These are phyloP conservation scores for Adiantum capillusveneris DNA, from an alignment of 75 land plant genomes.

Conservation along the genomic window DNA sequence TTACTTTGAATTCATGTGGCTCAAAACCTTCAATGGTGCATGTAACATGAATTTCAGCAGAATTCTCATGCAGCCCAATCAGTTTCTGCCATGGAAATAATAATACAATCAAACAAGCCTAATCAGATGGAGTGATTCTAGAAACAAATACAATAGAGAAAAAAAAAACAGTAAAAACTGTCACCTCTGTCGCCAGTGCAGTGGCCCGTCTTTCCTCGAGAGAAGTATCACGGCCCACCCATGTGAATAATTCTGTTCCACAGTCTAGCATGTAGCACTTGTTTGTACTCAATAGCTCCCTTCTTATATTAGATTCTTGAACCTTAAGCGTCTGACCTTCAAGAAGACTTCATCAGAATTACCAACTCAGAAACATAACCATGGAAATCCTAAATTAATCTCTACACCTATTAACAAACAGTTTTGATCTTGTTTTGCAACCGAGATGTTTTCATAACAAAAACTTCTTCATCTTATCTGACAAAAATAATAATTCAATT, in stretches of 20 bases:
- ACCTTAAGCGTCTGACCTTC: constrained; percentile 9
- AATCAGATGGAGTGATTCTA: too few relatives aligned
- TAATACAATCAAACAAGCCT: background rate
- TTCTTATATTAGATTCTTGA: constrained; percentile 15
- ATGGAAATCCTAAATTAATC: too few relatives aligned
- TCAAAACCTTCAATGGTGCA: constrained; percentile 59
- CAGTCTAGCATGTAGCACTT: constrained; percentile 72
- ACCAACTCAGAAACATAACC: background rate
- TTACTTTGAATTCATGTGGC: constrained; percentile 37
- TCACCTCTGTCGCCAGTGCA: constrained; percentile 44
- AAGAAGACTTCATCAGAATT: constrained; percentile 7
- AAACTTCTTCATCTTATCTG: too few relatives aligned
- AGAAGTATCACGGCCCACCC: constrained; percentile 61
- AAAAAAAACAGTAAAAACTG: too few relatives aligned
- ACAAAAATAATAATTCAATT: too few relatives aligned
- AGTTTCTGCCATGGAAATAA: constrained; percentile 28
- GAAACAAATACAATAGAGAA: too few relatives aligned
- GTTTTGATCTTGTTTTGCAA: too few relatives aligned
- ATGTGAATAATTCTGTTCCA: constrained; percentile 40
- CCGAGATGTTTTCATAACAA: too few relatives aligned
- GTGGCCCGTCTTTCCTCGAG: constrained; percentile 45
- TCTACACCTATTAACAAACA: too few relatives aligned
- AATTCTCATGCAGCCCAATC: constrained; percentile 27
- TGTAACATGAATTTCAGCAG: constrained; percentile 26
- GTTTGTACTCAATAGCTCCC: constrained; percentile 25